Evolutionary conservation across 2,329 filamentous ascomycete genomes (phyloP).

Genomic region (Fusarium sp.): DNA sequence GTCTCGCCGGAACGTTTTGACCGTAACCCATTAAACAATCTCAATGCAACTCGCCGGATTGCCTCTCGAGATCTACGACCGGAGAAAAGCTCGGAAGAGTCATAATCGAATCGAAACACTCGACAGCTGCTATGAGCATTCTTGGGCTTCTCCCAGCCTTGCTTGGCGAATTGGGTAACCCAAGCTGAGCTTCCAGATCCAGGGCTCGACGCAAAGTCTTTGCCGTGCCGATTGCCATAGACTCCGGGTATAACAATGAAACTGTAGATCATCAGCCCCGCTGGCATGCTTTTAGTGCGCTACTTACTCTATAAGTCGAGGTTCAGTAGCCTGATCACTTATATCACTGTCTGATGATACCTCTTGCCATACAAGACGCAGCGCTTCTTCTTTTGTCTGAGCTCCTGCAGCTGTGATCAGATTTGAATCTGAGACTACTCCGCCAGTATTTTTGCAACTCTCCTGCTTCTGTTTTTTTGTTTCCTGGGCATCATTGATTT

Average conservation of each 20-base stretch:
- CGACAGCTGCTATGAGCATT: neutral
- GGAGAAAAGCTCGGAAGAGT: neutral
- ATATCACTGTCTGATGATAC: too few species aligned
- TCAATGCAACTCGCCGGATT: neutral
- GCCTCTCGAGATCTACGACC: neutral
- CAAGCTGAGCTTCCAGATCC: slow-evolving; percentile 3
- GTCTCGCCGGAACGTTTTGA: neutral
- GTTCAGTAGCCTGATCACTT: neutral
- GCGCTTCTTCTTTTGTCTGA: too few species aligned
- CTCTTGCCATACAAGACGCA: neutral
- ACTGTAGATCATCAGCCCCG: neutral
- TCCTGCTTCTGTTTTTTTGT: too few species aligned
- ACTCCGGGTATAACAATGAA: neutral
- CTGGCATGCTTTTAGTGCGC: rapidly evolving
- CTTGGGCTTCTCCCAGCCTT: neutral
- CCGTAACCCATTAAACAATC: neutral
- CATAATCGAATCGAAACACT: neutral
- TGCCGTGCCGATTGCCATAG: neutral
- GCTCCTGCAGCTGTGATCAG: too few species aligned
- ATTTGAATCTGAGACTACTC: too few species aligned
- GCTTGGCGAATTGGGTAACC: neutral
- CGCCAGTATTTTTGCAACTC: too few species aligned
- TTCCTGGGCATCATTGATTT: too few species aligned
- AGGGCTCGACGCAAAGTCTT: neutral
- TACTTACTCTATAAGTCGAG: neutral